Conservation (phyloP, 495 filamentous ascomycete species). For the Alectoria sarmentosa region DNA sequence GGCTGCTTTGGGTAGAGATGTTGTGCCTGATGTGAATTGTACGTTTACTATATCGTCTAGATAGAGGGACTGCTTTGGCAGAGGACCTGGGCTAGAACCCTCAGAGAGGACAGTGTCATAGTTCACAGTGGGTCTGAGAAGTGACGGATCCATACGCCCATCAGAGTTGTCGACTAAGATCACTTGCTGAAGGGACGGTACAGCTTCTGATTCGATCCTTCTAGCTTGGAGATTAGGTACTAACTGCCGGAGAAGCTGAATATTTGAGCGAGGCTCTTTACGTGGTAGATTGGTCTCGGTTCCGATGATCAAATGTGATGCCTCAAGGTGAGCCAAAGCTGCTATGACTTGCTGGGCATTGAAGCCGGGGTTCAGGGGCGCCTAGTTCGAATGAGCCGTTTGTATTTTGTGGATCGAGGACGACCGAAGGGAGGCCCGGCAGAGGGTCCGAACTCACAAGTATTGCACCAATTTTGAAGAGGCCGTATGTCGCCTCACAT, state of each 20-base stretch:
- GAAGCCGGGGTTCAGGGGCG: slow-evolving; percentile 90
- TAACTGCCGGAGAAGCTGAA: slow-evolving; percentile 58
- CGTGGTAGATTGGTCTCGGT: slow-evolving; percentile 79
- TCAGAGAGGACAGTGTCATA: slow-evolving; percentile 52
- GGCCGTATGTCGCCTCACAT: slow-evolving; percentile 62
- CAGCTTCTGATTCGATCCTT: slow-evolving; percentile 52
- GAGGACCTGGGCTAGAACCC: slow-evolving; percentile 26
- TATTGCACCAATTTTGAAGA: slow-evolving; percentile 90
- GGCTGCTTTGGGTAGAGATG: slow-evolving; percentile 82
- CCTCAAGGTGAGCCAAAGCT: slow-evolving; percentile 68
- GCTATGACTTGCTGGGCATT: slow-evolving; percentile 69
- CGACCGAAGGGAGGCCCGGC: neutral
- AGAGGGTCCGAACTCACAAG: slow-evolving; percentile 43
- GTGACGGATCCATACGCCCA: slow-evolving; percentile 45
- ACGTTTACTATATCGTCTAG: slow-evolving; percentile 81
- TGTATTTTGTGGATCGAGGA: no score
- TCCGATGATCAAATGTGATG: slow-evolving; percentile 73
- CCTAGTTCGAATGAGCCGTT: slow-evolving; percentile 34
- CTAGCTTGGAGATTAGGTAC: slow-evolving; percentile 48
- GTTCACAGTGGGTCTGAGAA: slow-evolving; percentile 42
- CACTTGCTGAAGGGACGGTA: slow-evolving; percentile 64
- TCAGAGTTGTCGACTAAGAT: slow-evolving; percentile 76
- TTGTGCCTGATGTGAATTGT: slow-evolving; percentile 95
- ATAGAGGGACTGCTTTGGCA: slow-evolving; percentile 44
- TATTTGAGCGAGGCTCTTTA: slow-evolving; percentile 72